Evolutionary conservation across 176 grass and related monocot species (phyloP).

Genomic region (Cymbopogon citratus): DNA sequence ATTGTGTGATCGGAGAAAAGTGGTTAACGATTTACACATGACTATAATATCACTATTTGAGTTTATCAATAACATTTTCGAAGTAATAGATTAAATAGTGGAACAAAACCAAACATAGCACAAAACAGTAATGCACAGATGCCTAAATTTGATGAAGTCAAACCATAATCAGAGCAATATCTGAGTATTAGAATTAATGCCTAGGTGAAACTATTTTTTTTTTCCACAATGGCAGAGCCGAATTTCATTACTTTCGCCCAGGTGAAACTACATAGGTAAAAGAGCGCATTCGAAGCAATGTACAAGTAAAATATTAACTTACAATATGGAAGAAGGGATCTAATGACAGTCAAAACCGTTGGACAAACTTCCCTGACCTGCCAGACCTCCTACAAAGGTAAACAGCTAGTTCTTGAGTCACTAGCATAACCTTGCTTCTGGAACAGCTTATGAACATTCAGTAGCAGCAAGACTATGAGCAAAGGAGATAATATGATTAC

Average conservation of each 20-base stretch:
- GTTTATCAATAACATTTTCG: not conserved
- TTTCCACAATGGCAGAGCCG: too few species aligned
- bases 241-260: too few species aligned
- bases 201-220: too few species aligned
- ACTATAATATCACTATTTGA: not conserved
- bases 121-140: not conserved
- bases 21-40: not conserved
- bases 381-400: conserved; percentile 67
- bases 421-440: conserved; percentile 17
- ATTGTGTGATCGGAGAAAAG: not conserved
- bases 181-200: not conserved
- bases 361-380: conserved; percentile 99
- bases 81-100: conserved; percentile 1
- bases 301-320: conserved; percentile 31
- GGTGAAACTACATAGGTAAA: conserved; percentile 5
- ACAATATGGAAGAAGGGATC: conserved; percentile 96
- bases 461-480: not conserved
- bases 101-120: conserved; percentile 11
- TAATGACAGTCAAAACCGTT: conserved; percentile 73
- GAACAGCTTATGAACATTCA: conserved; percentile 18
- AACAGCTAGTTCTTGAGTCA: conserved; percentile 21
- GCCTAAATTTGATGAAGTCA: not conserved
- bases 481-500: conserved; percentile 36
- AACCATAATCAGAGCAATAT: not conserved
- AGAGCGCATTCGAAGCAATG: not conserved